Conservation (phyloP, 2,329 filamentous ascomycete species). For the Ceratocystis harringtonii region DNA sequence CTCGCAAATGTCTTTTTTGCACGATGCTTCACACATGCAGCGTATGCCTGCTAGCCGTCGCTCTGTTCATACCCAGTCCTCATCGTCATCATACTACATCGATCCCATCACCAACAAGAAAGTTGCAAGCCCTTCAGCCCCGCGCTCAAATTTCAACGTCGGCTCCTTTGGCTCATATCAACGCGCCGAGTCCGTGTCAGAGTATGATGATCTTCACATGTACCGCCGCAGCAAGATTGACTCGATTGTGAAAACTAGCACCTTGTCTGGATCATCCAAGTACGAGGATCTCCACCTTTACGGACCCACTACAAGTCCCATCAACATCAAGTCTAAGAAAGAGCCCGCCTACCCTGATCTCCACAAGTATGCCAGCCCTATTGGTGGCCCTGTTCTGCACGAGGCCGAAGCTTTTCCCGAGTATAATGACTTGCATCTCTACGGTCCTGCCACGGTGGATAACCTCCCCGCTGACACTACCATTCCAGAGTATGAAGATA, state of each 20-base stretch:
- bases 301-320: conserved; percentile 22
- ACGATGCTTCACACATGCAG: background rate
- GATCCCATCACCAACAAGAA: conserved; percentile 4
- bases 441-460: conserved; percentile 25
- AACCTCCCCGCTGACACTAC: conserved; percentile 25
- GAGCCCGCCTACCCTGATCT: conserved; percentile 26
- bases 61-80: conserved; percentile 6
- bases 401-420: conserved; percentile 22
- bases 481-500: conserved; percentile 26
- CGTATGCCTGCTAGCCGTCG: conserved; percentile 12
- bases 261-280: conserved; percentile 19
- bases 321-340: conserved; percentile 23
- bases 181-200: conserved; percentile 14
- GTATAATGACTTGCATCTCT: conserved; percentile 31
- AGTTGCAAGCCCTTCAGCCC: background rate
- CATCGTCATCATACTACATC: conserved; percentile 1
- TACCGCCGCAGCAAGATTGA: conserved; percentile 26
- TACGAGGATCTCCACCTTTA: conserved; percentile 28
- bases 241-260: conserved; percentile 14
- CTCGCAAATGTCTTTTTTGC: conserved; percentile 15
- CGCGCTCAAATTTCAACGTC: conserved; percentile 12
- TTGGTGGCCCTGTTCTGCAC: conserved; percentile 23
- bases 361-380: conserved; percentile 25
- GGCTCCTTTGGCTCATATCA: conserved; percentile 23
- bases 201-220: conserved; percentile 25